Base-by-base conservation (phyloP, 106 monocot species). In the Alisma plantagoaquatica region DNA sequence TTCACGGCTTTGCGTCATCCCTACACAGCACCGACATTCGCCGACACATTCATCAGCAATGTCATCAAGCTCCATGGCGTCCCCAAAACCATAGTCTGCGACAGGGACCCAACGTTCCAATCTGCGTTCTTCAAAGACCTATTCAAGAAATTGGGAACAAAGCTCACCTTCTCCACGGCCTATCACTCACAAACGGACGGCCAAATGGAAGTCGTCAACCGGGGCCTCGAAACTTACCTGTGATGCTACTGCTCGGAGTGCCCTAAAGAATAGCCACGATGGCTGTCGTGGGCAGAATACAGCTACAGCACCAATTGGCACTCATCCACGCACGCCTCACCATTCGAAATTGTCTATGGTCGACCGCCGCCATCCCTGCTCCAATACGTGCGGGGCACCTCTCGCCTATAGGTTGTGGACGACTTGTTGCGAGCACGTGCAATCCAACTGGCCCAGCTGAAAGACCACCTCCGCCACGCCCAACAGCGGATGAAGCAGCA, bases 121-220 rank as follows among this genome's bases (percentile, higher is more conserved):
- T 10, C 12, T 25, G 4, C 10, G 4, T 51, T 51, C 23, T 51
- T 4, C 4, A 10, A 20, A 23, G 50, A 51, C 3, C 27, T 25
- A 8, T 51, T 51, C 16, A 7, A 23, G 16, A 7, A 25, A 2
- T 25, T 25, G 4, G 2, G 23, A 2, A 51, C 50, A 3, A 51
- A 4, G 7, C 27, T 51, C 7, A 25, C 3, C 9, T 25, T 27
- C 10, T 25, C 24, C 16, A 8, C 50, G 8, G 23, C 50, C 5
- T 51, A 51, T 27, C 50, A 51, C 27, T 17, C 25, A 4, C 50
- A 51, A 51, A 23, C 50, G 4, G 50, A 51, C 7, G 50, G 50
- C 3, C 50, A 51, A 27, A 25, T 25, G 6, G 50, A 51, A 16
- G 50, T 16, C 4, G 24, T 51, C 11, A 51, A 51, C 17, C 4